Base-by-base conservation (phyloP, 164 flowering plant species). In the Brasenia schreberi region DNA sequence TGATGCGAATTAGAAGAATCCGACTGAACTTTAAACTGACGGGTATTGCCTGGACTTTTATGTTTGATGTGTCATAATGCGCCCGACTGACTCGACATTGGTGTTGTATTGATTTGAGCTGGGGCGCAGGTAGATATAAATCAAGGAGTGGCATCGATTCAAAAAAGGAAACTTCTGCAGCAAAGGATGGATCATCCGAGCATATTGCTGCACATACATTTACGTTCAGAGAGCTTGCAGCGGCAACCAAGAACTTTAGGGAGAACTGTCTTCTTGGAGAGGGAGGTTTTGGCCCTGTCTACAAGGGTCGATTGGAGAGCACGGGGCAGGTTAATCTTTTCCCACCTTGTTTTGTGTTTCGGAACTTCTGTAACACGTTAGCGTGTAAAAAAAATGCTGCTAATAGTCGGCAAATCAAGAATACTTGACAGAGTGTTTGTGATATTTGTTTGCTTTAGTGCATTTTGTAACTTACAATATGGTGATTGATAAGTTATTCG, bases 41-140 rank as follows among this genome's bases (percentile, higher is more conserved):
- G 53, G 53, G 7, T 45, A 12, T 45, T 45, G 53, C 53, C 12
- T 45, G 53, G 56, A 9, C 16, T 14, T 49, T 49, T 9, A 49
- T 9, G 56, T 49, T 49, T 49, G 56, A 49, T 49, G 12, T 14
- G 16, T 49, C 4, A 49, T 49, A 9, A 49, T 49, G 10, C 16
- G 56, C 56, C 56, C 16, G 56, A 49, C 16, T 9, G 56, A 9
- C 16, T 49, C 53, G 56, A 14, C 56, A 14, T 9, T 49, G 12
- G 16, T 49, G 16, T 49, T 49, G 12, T 49, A 49, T 49, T 49
- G 16, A 49, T 49, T 49, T 49, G 56, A 14, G 16, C 16, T 49
- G 10, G 56, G 56, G 2, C 59, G 79, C 76, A 56, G 68, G 68
- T 68, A 61, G 42, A 53, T 74, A 68, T 43, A 65, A 58, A 39